Base-by-base conservation (phyloP, 2,329 filamentous ascomycete genomes). In the Thermoascus crustaceus region DNA sequence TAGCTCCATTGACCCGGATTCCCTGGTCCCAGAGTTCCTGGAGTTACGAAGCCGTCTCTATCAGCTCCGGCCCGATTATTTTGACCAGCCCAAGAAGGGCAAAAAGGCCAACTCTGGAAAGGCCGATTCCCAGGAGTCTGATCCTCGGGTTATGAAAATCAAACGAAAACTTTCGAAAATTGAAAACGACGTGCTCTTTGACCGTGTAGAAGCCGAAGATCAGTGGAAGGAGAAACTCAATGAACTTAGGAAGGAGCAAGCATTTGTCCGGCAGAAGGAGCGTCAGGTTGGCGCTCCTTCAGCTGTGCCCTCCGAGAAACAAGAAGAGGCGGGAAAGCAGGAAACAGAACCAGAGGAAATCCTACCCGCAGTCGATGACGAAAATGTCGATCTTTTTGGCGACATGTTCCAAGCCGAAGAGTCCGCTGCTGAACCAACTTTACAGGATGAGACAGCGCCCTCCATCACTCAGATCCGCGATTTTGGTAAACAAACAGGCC, bases 401-500 rank as follows among this genome's bases (percentile, higher is more conserved):
- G 70, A 63, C 20, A 75, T 79, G 66, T 79, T 79, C 43, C 60
- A 65, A 37, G 61, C 60, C 24, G 54, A 59, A 25, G 52, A 64
- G 17, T 60, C 63, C 17, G 56, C 60, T n/a, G 43, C 61, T 24
- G 52, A 55, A 17, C 70, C 49, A 63, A 67, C 30, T 46, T 64
- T 36, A 58, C 74, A 52, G 10, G 43, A 43, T 3, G 48, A 50
- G 20, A 42, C 50, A 19, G 32, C 41, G 13, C 53, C 49, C 35
- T 37, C 41, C 24, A 32, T 44, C 32, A 60, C 86, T 3, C 72
- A 67, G 1, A 72, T 94, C 32, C 72, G 84, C 27, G 82, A 95
- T 50, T 95, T 96, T 68, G 87, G 85, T 1, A 86, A 85, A 57
- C 80, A 78, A 68, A 75, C 75, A 9, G 88, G 89, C 5, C 62